Conservation (phyloP, 2,329 filamentous ascomycete species). For the Pseudogymnoascus pannorum region DNA sequence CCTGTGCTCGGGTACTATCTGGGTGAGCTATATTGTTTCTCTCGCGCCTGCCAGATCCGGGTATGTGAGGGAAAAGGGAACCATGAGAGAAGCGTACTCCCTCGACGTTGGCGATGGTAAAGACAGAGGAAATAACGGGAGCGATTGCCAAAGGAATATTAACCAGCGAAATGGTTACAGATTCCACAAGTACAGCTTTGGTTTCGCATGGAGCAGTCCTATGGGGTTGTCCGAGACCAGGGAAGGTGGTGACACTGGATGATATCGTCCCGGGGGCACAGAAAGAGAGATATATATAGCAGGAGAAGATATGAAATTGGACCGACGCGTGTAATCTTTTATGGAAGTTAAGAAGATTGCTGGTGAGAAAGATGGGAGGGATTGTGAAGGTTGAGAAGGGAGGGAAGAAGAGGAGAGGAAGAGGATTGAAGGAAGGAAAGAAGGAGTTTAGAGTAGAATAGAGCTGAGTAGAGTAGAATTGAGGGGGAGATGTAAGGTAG, state of each 20-base stretch:
- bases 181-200: neutral
- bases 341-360: slow-evolving; percentile 8
- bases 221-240: neutral
- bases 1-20: neutral
- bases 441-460: slow-evolving; percentile 1
- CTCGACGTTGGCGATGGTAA: neutral
- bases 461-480: neutral
- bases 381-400: slow-evolving; percentile 15
- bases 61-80: neutral
- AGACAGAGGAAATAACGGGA: slow-evolving; percentile 1
- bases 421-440: slow-evolving; percentile 7
- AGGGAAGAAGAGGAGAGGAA: slow-evolving; percentile 9
- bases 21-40: neutral
- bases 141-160: neutral
- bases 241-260: neutral
- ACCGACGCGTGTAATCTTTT: neutral
- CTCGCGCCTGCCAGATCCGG: slow-evolving; percentile 3
- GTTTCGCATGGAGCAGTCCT: slow-evolving; percentile 4
- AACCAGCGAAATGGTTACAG: slow-evolving; percentile 5
- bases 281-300: neutral
- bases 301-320: neutral
- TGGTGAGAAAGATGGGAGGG: slow-evolving; percentile 12
- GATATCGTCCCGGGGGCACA: neutral
- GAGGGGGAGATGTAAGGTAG: slow-evolving; percentile 12
- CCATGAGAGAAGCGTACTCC: slow-evolving; percentile 9